These are phyloP conservation scores for Komagataella phaffii DNA, from an alignment of 805 yeast species.

Conservation along the genomic window DNA sequence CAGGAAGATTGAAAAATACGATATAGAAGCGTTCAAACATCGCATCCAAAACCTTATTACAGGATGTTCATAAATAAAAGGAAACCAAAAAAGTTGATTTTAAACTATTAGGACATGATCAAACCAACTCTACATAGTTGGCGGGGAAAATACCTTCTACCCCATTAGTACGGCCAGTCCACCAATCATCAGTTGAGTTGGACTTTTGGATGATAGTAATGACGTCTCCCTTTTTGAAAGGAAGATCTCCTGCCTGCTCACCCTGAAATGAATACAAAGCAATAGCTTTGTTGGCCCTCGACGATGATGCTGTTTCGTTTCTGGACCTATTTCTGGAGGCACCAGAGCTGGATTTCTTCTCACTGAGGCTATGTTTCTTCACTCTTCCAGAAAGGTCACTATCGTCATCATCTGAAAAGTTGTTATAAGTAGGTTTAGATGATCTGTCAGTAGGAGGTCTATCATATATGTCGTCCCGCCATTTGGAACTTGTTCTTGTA, in stretches of 20 bases:
- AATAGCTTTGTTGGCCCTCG: constrained; percentile 63
- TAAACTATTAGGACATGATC: constrained; percentile 3
- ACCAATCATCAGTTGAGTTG: constrained; percentile 92
- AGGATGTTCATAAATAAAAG: not conserved
- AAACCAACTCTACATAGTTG: constrained; percentile 78
- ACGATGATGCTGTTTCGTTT: constrained; percentile 9
- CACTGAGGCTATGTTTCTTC: not conserved
- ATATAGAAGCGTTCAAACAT: not conserved
- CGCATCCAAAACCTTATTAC: not conserved
- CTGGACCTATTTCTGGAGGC: not conserved
- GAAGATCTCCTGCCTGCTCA: constrained; percentile 84
- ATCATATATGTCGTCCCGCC: constrained; percentile 88
- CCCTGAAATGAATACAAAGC: constrained; percentile 86
- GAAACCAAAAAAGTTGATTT: not conserved
- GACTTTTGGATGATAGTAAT: constrained; percentile 78
- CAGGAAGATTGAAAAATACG: not conserved
- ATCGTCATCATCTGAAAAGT: constrained; percentile 3
- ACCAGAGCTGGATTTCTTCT: constrained; percentile 6
- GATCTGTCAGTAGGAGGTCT: constrained; percentile 19
- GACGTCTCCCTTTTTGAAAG: constrained; percentile 90
- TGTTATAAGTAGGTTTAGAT: not conserved
- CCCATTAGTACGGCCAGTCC: constrained; percentile 89
- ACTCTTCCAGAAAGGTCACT: not conserved
- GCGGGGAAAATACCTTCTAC: constrained; percentile 94
- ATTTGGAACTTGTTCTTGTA: constrained; percentile 24